A percentile compares a stretch with the other conserved stretches of the same genome.
Conservation (phyloP, 208 protist species). For the Leptomonas pyrrhocoris region DNA sequence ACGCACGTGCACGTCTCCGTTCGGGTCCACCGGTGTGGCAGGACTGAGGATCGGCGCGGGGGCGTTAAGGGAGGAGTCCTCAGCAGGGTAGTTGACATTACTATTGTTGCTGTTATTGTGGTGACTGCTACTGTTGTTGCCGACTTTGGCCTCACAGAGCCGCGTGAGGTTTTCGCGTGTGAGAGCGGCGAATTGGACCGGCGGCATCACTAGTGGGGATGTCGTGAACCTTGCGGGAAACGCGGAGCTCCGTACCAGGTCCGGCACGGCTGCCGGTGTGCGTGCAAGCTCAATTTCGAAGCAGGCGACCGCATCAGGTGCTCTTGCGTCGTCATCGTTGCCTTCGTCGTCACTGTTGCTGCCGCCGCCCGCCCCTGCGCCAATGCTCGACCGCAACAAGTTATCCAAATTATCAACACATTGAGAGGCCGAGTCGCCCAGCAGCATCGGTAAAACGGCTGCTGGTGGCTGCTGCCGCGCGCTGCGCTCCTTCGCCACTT, state of each 20-base stretch:
- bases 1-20: slow-evolving; percentile 30
- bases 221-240: not conserved
- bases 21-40: slow-evolving; percentile 1
- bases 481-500: slow-evolving; percentile 10
- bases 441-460: not conserved
- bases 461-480: not conserved
- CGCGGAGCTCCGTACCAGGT: slow-evolving; percentile 1
- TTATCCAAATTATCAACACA: not conserved
- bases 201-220: not conserved
- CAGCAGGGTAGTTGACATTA: not conserved
- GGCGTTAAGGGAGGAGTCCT: not conserved
- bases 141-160: slow-evolving; percentile 11
- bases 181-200: slow-evolving; percentile 22
- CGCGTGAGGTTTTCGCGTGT: slow-evolving; percentile 36
- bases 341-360: slow-evolving; percentile 13
- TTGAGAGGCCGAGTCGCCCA: slow-evolving; percentile 22
- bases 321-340: slow-evolving; percentile 26
- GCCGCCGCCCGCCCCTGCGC: not conserved
- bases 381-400: not conserved
- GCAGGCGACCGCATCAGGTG: slow-evolving; percentile 30
- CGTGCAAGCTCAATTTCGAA: slow-evolving; percentile 60
- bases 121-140: not conserved
- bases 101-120: not conserved
- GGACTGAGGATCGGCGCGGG: not conserved
- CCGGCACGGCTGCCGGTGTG: not conserved